Conservation (phyloP, 768 basidiomycete species). For the Saitozyma sp. region DNA sequence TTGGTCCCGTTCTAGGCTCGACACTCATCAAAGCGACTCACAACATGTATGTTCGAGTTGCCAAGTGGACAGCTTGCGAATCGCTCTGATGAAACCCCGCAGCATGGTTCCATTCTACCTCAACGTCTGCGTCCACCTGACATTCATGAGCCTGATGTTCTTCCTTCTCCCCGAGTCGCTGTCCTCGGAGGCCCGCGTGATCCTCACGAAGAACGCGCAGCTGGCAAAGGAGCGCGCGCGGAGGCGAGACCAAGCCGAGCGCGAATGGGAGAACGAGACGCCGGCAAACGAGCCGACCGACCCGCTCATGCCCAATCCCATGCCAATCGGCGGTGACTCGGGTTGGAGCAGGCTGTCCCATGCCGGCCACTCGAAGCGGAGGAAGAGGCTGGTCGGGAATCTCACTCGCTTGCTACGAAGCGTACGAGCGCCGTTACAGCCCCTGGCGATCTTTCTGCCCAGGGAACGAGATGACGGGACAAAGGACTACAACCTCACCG, state of each 20-base stretch:
- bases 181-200: constrained; percentile 57
- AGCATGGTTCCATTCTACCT: constrained; percentile 71
- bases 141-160: constrained; percentile 64
- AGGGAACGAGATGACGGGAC: constrained; percentile 51
- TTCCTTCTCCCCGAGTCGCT: constrained; percentile 65
- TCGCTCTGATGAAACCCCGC: background rate
- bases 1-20: constrained; percentile 73
- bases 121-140: constrained; percentile 58
- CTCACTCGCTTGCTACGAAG: constrained; percentile 49
- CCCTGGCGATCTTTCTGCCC: constrained; percentile 71
- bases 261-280: constrained; percentile 47
- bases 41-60: constrained; percentile 40
- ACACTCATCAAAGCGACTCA: constrained; percentile 63
- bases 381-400: constrained; percentile 37
- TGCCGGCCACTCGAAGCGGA: constrained; percentile 15
- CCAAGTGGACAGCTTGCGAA: background rate
- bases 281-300: constrained; percentile 14
- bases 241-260: constrained; percentile 37
- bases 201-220: constrained; percentile 34
- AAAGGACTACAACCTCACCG: constrained; percentile 73
- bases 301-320: background rate
- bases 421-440: constrained; percentile 60
- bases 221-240: constrained; percentile 23
- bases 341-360: constrained; percentile 35
- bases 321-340: constrained; percentile 15